phyloP scores from a whole-genome alignment of 352 stramenopile genomes.

The Phytophthora chlamydospora region DNA sequence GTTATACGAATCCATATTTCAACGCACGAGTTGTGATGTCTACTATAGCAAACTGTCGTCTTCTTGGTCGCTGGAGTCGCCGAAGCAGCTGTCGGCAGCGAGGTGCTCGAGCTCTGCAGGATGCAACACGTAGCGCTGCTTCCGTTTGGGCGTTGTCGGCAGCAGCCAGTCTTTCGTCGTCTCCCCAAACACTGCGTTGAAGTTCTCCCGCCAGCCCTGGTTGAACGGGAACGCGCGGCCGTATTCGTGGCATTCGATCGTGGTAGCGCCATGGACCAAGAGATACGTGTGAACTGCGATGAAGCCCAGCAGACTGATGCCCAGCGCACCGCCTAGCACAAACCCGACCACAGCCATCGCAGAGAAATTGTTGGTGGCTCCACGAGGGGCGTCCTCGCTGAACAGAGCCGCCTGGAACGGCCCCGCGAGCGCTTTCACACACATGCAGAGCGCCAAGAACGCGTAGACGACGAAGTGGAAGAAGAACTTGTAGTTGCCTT shows the following conservation, averaged over 20 bases:
- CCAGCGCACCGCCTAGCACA: slow-evolving; percentile 71
- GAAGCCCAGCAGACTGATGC: slow-evolving; percentile 75
- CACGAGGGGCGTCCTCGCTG: slow-evolving; percentile 21
- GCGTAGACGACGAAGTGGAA: slow-evolving; percentile 85
- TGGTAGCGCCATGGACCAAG: slow-evolving; percentile 69
- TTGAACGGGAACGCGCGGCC: slow-evolving; percentile 70
- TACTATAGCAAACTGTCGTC: slow-evolving; percentile 63
- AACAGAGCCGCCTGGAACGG: slow-evolving; percentile 50
- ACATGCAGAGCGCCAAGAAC: slow-evolving; percentile 68
- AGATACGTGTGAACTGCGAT: slow-evolving; percentile 77
- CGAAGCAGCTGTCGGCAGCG: slow-evolving; percentile 48
- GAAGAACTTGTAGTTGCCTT: slow-evolving; percentile 90
- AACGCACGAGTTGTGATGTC: slow-evolving; percentile 10
- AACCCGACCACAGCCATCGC: slow-evolving; percentile 68
- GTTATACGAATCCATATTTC: slow-evolving; percentile 25
- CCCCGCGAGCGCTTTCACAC: slow-evolving; percentile 58
- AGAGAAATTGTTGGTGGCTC: slow-evolving; percentile 34
- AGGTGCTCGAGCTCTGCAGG: slow-evolving; percentile 58
- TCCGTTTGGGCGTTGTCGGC: slow-evolving; percentile 35
- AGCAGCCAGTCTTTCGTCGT: slow-evolving; percentile 63
- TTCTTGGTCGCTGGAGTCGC: slow-evolving; percentile 53
- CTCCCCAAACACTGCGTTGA: slow-evolving; percentile 58
- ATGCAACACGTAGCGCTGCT: slow-evolving; percentile 40
- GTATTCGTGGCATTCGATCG: slow-evolving; percentile 83
- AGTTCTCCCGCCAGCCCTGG: slow-evolving; percentile 67